These are phyloP conservation scores for Hyphopichia burtonii DNA, from an alignment of 1,139 yeast species.

Conservation along the genomic window DNA sequence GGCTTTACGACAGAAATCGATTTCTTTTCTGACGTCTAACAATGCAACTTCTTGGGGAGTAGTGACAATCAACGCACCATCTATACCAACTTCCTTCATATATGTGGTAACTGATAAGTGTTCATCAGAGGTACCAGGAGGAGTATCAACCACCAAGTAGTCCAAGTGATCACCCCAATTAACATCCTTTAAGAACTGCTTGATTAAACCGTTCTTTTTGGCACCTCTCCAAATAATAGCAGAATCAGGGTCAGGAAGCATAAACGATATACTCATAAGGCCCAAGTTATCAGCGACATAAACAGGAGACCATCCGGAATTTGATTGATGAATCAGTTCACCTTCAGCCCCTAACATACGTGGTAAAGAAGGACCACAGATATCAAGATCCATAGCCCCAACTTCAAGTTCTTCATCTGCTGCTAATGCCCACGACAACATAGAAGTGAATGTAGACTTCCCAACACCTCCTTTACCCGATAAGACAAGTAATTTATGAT, in stretches of 20 bases:
- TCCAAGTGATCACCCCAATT: conserved; percentile 91
- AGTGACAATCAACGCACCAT: conserved; percentile 93
- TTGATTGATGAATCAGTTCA: conserved; percentile 84
- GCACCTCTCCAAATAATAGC: conserved; percentile 98
- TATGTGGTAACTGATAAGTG: conserved; percentile 88
- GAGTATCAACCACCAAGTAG: conserved; percentile 90
- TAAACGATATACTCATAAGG: conserved; percentile 91
- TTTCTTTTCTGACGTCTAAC: conserved; percentile 91
- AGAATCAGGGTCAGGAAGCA: conserved; percentile 91
- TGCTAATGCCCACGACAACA: conserved; percentile 95
- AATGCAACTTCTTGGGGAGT: conserved; percentile 98
- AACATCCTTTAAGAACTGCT: conserved; percentile 91
- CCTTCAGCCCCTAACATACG: conserved; percentile 91
- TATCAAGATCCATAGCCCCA: conserved; percentile 96
- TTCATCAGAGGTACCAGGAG: conserved; percentile 98
- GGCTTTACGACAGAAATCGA: conserved; percentile 92
- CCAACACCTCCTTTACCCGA: conserved; percentile 99
- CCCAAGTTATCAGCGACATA: conserved; percentile 94
- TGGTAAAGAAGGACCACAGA: conserved; percentile 97
- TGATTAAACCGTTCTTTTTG: conserved; percentile 88
- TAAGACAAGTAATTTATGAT: conserved; percentile 80
- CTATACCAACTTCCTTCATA: conserved; percentile 86
- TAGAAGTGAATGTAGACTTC: conserved; percentile 90
- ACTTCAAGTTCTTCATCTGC: conserved; percentile 84
- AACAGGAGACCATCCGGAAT: conserved; percentile 95